A percentile compares a stretch with the other conserved stretches of the same genome.
These are phyloP conservation scores for Chlorella ohadii DNA, from an alignment of 139 green algal genomes.

Conservation along the genomic window DNA sequence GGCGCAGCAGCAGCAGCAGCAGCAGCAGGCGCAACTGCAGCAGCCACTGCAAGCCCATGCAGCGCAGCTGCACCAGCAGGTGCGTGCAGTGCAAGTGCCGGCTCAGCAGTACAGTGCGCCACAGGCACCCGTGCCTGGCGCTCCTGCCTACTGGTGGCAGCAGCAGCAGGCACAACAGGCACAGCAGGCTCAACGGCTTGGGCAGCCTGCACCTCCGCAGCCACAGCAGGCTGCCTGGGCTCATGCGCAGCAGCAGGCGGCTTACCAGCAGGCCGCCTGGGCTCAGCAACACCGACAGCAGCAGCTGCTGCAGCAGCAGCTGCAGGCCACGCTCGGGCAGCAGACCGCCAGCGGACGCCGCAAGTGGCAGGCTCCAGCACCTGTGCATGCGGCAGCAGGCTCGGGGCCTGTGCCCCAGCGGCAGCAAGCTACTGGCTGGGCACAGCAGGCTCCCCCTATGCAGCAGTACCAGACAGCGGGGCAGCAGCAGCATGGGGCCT, in stretches of 20 bases:
- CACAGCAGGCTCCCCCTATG: too few relatives aligned
- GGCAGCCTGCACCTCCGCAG: neutral
- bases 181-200: neutral
- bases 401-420: too few relatives aligned
- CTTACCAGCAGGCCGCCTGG: neutral
- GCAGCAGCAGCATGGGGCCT: neutral
- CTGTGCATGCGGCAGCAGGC: neutral
- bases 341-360: neutral
- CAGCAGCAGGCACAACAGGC: conserved; percentile 2
- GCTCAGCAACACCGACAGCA: neutral
- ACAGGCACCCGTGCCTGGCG: neutral
- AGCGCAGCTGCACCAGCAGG: neutral
- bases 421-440: too few relatives aligned
- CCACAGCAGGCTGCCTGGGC: neutral
- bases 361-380: neutral
- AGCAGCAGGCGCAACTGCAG: neutral
- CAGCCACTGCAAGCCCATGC: neutral
- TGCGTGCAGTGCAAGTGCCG: neutral
- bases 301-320: conserved; percentile 2
- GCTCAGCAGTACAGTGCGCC: neutral
- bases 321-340: neutral
- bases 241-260: neutral
- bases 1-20: neutral
- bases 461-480: neutral
- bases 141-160: neutral